Base-by-base conservation (phyloP, 495 filamentous ascomycete species). In the Daldinia bambusicola region DNA sequence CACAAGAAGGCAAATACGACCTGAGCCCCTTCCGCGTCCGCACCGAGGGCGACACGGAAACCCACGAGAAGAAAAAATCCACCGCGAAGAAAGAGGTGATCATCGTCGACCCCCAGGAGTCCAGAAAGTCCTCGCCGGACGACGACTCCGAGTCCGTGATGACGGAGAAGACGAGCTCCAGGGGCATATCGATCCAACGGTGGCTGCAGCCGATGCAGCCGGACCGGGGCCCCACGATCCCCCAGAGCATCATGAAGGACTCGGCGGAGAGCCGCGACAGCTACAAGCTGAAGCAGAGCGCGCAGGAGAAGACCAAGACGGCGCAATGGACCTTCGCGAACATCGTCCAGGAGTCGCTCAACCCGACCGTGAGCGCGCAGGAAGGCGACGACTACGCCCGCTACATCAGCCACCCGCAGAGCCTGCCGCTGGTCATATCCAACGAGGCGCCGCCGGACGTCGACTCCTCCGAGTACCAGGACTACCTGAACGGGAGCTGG, bases 321-420 rank as follows among this genome's bases (percentile, higher is more conserved):
- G 89, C 91, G 3, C 92, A 95, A 75, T 92, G 90, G 91, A 95
- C 94, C 0, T 89, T 98, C 43, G 89, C 89, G n/a, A 90, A 96
- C 74, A 87, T 97, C 34, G 89, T 95, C 18, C 81, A 86, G 26
- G 90, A 93, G 74, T 91, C 90, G 10, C 84, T 98, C 22, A 91
- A 93, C 72, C 94, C 94, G 9, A 86, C 87, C 10, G 92, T 98
- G 64, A 89, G 86, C 14, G 70, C 81, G 6, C 84, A 84, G 32
- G 96, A 98, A 77, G 86, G 89, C 6, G 90, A 90, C 22, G 95
- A 98, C 74, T 98, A 98, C 79, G 82, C 89, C 34, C 88, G 91
- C n/a, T 98, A 98, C 80, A 89, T 98, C 78, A 88, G 88, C 56
- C 95, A 98, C 78, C 95, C 95, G 7, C 89, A 95, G 32, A 93